Conservation (phyloP, 2,329 filamentous ascomycete species). For the Fusarium fujikuroi region DNA sequence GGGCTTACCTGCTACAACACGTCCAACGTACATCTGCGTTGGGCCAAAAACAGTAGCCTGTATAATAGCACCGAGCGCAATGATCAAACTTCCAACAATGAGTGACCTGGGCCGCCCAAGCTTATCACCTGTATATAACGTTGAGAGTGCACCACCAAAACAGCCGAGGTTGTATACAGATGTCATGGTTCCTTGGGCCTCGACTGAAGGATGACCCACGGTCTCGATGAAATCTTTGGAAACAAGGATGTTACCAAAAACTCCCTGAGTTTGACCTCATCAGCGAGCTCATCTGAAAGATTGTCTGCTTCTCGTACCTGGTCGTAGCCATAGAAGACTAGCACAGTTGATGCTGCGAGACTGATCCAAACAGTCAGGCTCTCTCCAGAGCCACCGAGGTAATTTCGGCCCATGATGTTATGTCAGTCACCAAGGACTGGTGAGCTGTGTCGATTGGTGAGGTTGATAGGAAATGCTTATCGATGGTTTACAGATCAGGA, state of each 20-base stretch:
- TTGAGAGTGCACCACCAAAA: not conserved
- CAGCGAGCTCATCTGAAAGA: not conserved
- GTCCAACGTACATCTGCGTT: not conserved
- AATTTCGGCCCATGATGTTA: not conserved
- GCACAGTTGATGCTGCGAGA: not conserved
- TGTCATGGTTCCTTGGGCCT: not conserved
- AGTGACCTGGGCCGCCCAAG: not conserved
- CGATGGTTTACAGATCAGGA: not conserved
- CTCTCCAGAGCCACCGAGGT: not conserved
- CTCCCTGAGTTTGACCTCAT: not conserved
- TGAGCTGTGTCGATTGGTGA: not conserved
- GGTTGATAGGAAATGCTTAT: not conserved
- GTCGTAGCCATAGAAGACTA: not conserved
- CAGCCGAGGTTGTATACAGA: not conserved
- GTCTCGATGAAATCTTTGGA: not conserved
- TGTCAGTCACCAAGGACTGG: not conserved
- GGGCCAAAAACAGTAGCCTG: not conserved
- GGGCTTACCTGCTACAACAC: not conserved
- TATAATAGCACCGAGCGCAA: not conserved
- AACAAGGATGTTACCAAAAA: not conserved
- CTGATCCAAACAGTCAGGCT: not conserved
- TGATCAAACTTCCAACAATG: not conserved
- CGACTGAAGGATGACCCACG: not conserved
- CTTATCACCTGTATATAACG: not conserved
- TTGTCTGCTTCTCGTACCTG: not conserved